Evolutionary conservation across 2,329 filamentous ascomycete species (phyloP).

Genomic region (Sporothrix humicola): DNA sequence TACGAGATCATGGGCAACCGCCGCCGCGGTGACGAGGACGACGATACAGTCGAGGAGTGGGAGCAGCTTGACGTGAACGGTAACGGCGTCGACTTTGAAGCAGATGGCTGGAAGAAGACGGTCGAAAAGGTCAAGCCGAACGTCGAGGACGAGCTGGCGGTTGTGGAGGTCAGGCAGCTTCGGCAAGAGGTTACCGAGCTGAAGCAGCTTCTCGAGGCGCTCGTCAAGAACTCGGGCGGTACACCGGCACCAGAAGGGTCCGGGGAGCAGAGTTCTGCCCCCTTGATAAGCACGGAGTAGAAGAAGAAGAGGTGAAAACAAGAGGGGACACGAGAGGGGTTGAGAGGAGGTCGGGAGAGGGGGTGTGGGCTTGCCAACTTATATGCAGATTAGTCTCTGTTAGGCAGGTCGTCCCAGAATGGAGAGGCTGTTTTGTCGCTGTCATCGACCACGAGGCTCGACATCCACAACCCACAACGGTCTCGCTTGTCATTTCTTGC

Average conservation of each 20-base stretch:
- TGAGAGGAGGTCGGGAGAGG: not conserved
- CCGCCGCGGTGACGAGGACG: conserved; percentile 81
- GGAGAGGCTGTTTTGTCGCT: not conserved
- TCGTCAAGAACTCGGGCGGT: conserved; percentile 28
- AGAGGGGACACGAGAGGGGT: not conserved
- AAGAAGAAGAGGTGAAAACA: not conserved
- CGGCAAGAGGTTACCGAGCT: conserved; percentile 64
- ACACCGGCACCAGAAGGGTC: not conserved
- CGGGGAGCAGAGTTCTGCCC: not conserved
- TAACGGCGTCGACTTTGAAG: conserved; percentile 81
- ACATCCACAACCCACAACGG: not conserved
- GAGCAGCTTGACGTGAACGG: conserved; percentile 76
- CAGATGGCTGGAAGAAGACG: conserved; percentile 82
- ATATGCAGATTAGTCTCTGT: conserved; percentile 7
- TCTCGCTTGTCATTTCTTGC: not conserved
- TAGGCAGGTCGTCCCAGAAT: conserved; percentile 6
- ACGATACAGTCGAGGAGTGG: conserved; percentile 90
- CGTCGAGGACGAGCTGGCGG: conserved; percentile 76
- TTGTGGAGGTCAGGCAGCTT: conserved; percentile 69
- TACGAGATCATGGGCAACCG: conserved; percentile 74
- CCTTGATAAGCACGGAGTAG: not conserved
- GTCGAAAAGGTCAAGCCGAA: conserved; percentile 79
- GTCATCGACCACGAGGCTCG: no score
- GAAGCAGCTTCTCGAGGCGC: conserved; percentile 52
- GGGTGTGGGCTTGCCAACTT: not conserved